Percentiles rank a stretch among this genome's conserved stretches.
Evolutionary conservation across 495 filamentous ascomycete species (phyloP).

Genomic region (Penicillium malachiteum): DNA sequence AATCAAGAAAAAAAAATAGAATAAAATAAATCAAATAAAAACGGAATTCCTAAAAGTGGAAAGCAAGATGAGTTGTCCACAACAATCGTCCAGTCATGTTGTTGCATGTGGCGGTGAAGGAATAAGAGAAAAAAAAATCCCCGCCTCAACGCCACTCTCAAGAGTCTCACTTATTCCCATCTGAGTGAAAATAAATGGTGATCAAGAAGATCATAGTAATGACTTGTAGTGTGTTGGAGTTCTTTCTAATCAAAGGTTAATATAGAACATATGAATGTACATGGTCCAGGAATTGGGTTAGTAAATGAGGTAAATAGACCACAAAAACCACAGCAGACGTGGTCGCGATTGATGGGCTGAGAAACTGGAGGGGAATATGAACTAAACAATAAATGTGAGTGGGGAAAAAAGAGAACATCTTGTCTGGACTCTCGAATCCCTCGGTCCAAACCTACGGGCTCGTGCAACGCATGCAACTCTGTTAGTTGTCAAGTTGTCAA

Average conservation of each 20-base stretch:
- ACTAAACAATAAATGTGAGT: neutral
- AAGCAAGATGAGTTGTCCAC: conserved; percentile 30
- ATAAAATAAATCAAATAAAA: conserved; percentile 4
- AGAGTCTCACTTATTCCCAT: conserved; percentile 1
- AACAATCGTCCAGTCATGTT: conserved; percentile 25
- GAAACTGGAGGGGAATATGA: conserved; percentile 1
- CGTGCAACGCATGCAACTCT: conserved; percentile 21
- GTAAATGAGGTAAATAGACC: neutral
- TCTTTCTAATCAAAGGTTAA: neutral
- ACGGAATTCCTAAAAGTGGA: conserved; percentile 22
- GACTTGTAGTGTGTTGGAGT: no score
- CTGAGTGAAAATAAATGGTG: neutral
- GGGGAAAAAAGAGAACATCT: neutral
- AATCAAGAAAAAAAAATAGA: neutral
- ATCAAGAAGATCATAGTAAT: neutral
- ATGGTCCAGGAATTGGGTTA: neutral
- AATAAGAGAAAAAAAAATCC: conserved; percentile 32
- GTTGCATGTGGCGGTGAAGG: conserved; percentile 46
- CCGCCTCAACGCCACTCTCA: conserved; percentile 39
- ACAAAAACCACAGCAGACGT: neutral
- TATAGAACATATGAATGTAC: neutral
- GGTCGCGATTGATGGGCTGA: conserved; percentile 5
- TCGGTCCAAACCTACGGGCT: conserved; percentile 15
- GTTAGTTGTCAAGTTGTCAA: conserved; percentile 6
- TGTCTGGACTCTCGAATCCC: conserved; percentile 7